Base-by-base conservation (phyloP, 148 eudicot species). In the Cornus kousa region DNA sequence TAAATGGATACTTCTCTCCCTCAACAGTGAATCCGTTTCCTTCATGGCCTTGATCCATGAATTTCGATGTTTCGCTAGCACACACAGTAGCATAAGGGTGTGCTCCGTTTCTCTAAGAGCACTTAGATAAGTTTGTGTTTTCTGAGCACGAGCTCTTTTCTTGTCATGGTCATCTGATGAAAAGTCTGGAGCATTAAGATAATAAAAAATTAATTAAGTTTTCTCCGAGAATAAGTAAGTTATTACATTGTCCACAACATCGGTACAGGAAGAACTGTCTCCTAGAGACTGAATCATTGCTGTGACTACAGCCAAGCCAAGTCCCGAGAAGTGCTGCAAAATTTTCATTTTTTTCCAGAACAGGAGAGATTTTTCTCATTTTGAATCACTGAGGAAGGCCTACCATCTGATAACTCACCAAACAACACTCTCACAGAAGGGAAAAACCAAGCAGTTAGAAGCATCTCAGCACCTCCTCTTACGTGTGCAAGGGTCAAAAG, bases 1-100 rank as follows among this genome's bases (percentile, higher is more conserved):
- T 24, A 92, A 90, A 85, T 94, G 99, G 81, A 97, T 97, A 79
- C 87, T 83, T 81, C 82, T 92, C 78, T 94, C 94, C 79, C 99
- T 87, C 66, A 97, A 85, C 78, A 86, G 92, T 33, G 97, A 86
- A 79, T 90, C 99, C 74, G 82, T 85, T 76, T 88, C 91, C 79
- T 84, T 89, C 86, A 91, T 85, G 80, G 87, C 88, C 83, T 85
- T 97, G 40, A 76, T 83, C 99, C 99, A 97, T 40, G 90, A 88
- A 77, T 76, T 91, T 71, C 86, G 76, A 82, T 92, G 91, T 82
- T 85, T 90, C 3, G 93, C 95, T 37, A 96, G 81, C 70, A 83
- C 86, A 79, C 95, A 89, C 23, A 94, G 82, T 67, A 96, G 87
- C 87, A 88, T 53, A 55, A 96, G 82, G 28, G 99, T 94, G 73